Evolutionary conservation across 495 filamentous ascomycete genomes (phyloP).

Genomic region (Lasiosphaeriaceae sp.): DNA sequence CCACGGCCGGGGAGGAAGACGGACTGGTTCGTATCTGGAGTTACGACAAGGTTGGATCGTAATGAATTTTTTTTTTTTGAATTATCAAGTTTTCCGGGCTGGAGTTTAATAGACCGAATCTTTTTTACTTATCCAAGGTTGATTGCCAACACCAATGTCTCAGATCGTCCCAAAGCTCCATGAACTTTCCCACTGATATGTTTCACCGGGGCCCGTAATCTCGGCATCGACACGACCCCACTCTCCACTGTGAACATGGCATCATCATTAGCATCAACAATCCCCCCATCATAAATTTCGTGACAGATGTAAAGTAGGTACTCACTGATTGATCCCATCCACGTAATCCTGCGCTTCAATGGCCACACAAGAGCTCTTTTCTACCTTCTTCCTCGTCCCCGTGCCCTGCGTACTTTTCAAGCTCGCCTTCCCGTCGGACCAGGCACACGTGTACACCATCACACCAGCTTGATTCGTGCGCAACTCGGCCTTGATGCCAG

Average conservation of each 20-base stretch:
- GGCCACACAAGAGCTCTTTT: conserved; percentile 52
- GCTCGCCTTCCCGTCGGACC: conserved; percentile 54
- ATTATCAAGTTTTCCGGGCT: too few species aligned
- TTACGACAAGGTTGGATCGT: too few species aligned
- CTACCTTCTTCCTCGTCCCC: conserved; percentile 40
- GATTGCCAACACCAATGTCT: neutral
- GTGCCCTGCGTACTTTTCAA: conserved; percentile 60
- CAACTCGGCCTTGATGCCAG: conserved; percentile 63
- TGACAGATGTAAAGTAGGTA: neutral
- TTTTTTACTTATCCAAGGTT: too few species aligned
- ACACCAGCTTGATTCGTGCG: conserved; percentile 62
- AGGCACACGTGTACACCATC: conserved; percentile 65
- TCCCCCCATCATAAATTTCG: neutral
- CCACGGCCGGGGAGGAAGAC: too few species aligned
- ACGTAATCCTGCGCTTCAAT: conserved; percentile 62
- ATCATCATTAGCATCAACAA: neutral
- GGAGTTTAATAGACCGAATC: too few species aligned
- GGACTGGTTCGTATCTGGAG: too few species aligned
- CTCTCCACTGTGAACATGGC: conserved; percentile 40
- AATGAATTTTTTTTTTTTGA: too few species aligned
- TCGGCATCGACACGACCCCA: conserved; percentile 58
- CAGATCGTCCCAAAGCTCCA: conserved; percentile 28
- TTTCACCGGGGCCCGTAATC: conserved; percentile 49
- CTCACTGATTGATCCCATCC: conserved; percentile 66
- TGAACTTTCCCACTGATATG: conserved; percentile 33